These are phyloP conservation scores for Aspergillus viridinutans DNA, from an alignment of 2,329 filamentous ascomycete species.

Conservation along the genomic window DNA sequence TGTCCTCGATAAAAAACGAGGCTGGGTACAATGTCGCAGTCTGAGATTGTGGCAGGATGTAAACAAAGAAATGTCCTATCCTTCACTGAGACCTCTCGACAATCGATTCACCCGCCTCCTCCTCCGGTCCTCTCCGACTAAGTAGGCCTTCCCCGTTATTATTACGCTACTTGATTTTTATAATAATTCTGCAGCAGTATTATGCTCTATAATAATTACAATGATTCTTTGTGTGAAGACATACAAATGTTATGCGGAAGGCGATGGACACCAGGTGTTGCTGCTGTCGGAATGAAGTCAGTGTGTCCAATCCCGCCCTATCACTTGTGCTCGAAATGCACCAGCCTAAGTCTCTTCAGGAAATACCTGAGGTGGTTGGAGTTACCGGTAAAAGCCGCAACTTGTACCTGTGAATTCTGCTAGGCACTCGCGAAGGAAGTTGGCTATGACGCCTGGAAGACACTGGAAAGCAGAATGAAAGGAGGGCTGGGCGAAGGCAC, in stretches of 20 bases:
- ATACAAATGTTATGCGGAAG: neutral
- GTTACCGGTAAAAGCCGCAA: no score
- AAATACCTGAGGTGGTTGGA: no score
- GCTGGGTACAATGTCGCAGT: conserved; percentile 1
- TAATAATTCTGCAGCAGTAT: neutral
- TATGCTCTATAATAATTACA: neutral
- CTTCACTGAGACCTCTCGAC: conserved; percentile 1
- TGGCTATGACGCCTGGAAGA: neutral
- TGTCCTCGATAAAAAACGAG: conserved; percentile 1
- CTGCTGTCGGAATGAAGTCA: neutral
- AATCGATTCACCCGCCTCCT: neutral
- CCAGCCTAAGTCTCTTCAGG: no score
- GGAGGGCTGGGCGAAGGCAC: neutral
- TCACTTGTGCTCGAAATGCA: neutral
- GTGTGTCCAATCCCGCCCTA: neutral
- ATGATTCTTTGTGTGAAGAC: neutral
- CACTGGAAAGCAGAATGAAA: neutral
- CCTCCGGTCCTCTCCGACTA: neutral
- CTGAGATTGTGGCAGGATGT: conserved; percentile 3
- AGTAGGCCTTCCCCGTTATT: no score
- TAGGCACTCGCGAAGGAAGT: neutral
- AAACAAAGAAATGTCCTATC: conserved; percentile 5
- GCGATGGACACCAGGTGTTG: neutral
- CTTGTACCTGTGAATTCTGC: neutral
- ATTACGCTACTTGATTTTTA: neutral